These are phyloP conservation scores for Senecio squalidus DNA, from an alignment of 140 eudicot genomes.

Conservation along the genomic window DNA sequence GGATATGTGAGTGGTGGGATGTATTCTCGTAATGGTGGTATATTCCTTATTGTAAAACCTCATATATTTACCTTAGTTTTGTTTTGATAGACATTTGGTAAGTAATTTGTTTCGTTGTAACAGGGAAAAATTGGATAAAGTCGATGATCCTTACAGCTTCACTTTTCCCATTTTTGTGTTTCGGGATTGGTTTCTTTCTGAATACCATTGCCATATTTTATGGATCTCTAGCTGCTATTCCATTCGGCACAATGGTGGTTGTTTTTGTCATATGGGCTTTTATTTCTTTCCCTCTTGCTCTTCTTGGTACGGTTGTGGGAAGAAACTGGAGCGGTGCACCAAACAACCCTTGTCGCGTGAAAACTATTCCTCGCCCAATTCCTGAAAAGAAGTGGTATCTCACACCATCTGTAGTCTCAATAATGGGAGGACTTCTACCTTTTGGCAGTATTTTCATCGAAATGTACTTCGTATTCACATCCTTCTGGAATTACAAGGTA, in stretches of 20 bases:
- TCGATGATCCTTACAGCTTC: constrained; percentile 86
- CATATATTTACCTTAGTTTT: not conserved
- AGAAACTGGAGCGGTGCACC: constrained; percentile 94
- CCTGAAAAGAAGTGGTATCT: constrained; percentile 95
- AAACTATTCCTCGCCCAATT: constrained; percentile 90
- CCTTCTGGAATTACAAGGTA: constrained; percentile 98
- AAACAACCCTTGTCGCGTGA: constrained; percentile 91
- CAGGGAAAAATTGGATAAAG: constrained; percentile 86
- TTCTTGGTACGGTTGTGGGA: constrained; percentile 88
- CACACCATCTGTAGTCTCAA: constrained; percentile 69
- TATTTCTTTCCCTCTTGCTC: constrained; percentile 82
- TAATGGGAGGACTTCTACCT: constrained; percentile 86
- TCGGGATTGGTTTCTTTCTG: constrained; percentile 69
- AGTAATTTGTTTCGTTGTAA: not conserved
- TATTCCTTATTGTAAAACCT: constrained; percentile 9
- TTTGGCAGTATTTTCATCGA: constrained; percentile 87
- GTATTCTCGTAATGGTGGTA: constrained; percentile 90
- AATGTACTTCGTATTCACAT: constrained; percentile 91
- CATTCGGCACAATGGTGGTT: constrained; percentile 88
- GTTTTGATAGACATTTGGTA: not conserved
- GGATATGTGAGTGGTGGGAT: constrained; percentile 96
- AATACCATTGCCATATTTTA: constrained; percentile 83
- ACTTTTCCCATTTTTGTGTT: constrained; percentile 81
- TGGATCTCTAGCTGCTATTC: constrained; percentile 87
- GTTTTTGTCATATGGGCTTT: constrained; percentile 83